Conservation (phyloP, 176 grass and related monocot genomes). For the Saccharum spontaneum region DNA sequence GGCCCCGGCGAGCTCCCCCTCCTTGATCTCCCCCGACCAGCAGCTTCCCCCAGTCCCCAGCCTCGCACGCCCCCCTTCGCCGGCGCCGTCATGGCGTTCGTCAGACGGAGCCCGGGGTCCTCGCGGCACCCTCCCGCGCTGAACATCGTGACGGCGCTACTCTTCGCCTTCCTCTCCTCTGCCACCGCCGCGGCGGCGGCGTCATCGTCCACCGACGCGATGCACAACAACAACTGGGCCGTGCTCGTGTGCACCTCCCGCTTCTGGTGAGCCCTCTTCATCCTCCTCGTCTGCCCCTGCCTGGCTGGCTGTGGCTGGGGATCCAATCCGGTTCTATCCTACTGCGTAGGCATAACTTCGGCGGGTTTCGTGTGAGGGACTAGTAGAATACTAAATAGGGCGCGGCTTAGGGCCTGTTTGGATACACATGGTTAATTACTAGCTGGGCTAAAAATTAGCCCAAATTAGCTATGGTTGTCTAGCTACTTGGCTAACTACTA, state of each 20-base stretch:
- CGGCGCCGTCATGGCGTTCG: constrained; percentile 35
- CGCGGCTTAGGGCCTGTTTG: background rate
- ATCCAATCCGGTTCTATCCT: background rate
- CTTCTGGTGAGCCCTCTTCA: constrained; percentile 63
- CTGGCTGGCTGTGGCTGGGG: background rate
- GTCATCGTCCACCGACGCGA: constrained; percentile 32
- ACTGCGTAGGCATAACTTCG: background rate
- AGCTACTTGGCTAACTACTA: too few species aligned
- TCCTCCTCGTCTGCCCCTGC: background rate
- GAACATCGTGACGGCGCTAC: background rate
- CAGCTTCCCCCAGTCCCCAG: background rate
- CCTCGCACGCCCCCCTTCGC: background rate
- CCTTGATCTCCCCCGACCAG: background rate
- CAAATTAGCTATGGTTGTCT: too few species aligned
- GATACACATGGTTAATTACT: too few species aligned
- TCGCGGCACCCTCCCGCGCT: background rate
- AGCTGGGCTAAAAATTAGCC: too few species aligned
- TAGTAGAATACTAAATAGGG: background rate
- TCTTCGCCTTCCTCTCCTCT: background rate
- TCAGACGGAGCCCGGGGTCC: background rate
- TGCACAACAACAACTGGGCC: constrained; percentile 99
- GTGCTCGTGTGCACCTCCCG: constrained; percentile 93
- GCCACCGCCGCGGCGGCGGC: background rate
- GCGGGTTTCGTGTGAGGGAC: background rate
- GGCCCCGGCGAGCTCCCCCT: background rate